Evolutionary conservation across 345 rosid species (phyloP).

Genomic region (Arabis alpina): DNA sequence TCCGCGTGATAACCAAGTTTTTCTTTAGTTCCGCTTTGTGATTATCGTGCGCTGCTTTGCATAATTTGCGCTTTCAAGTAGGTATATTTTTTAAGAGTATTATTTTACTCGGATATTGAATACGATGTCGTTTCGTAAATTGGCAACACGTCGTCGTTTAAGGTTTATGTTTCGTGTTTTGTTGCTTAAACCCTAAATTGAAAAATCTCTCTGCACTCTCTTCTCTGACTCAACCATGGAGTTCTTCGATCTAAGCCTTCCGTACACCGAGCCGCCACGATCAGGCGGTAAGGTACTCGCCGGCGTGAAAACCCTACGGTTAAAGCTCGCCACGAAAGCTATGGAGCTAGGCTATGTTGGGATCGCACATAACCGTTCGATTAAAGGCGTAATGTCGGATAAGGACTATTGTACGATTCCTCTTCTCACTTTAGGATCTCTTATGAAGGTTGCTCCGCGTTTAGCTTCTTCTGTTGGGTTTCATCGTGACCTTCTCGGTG

Average conservation of each 20-base stretch:
- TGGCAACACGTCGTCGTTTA: neutral
- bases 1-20: slow-evolving; percentile 14
- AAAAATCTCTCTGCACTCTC: slow-evolving; percentile 16
- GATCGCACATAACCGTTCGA: slow-evolving; percentile 40
- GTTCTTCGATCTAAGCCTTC: slow-evolving; percentile 79
- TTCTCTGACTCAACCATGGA: slow-evolving; percentile 50
- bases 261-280: slow-evolving; percentile 48
- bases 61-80: neutral
- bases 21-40: neutral
- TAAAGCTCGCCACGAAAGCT: slow-evolving; percentile 58
- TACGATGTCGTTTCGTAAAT: neutral
- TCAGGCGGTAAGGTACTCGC: slow-evolving; percentile 30
- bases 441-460: slow-evolving; percentile 60
- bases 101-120: neutral
- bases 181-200: slow-evolving; percentile 37
- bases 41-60: slow-evolving; percentile 2
- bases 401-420: slow-evolving; percentile 41
- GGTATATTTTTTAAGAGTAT: neutral
- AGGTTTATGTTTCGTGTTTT: neutral
- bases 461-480: slow-evolving; percentile 65
- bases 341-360: slow-evolving; percentile 74
- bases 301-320: slow-evolving; percentile 49
- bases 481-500: slow-evolving; percentile 77
- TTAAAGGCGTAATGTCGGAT: slow-evolving; percentile 37
- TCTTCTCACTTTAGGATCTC: slow-evolving; percentile 65